Evolutionary conservation across 129 eudicot species (phyloP).

Genomic region (Kitagawia praeruptora): DNA sequence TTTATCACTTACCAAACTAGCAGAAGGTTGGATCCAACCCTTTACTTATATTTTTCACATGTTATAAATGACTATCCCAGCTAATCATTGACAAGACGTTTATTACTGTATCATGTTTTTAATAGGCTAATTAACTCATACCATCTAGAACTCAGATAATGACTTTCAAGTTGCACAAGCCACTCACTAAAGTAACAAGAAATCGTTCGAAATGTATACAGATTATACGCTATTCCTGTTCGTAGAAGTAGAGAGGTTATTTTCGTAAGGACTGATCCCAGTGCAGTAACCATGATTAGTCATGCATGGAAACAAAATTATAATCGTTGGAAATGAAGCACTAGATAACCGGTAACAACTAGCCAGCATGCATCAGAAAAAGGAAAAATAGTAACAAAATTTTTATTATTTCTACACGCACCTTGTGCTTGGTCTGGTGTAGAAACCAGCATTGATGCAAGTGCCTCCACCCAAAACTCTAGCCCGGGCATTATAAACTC

Average conservation of each 20-base stretch:
- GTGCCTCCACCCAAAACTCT: slow-evolving; percentile 90
- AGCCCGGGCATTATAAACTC: slow-evolving; percentile 84
- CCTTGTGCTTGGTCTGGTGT: slow-evolving; percentile 92
- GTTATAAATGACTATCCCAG: neutral
- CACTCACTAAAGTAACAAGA: neutral
- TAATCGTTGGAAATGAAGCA: neutral
- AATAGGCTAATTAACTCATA: neutral
- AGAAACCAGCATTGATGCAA: slow-evolving; percentile 90
- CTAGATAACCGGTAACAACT: neutral
- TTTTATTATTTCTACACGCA: neutral
- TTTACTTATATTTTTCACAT: neutral
- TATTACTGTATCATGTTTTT: neutral
- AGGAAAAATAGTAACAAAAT: neutral
- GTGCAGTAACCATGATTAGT: neutral
- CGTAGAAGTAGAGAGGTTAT: neutral
- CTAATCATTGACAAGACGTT: neutral
- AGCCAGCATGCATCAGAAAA: neutral
- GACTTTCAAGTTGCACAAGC: neutral
- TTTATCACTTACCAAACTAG: neutral
- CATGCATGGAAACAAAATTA: neutral
- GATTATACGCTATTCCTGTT: neutral
- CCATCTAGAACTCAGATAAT: neutral
- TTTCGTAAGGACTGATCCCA: neutral
- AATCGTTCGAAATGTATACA: neutral
- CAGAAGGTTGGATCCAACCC: neutral